Percentiles rank a stretch among this genome's conserved stretches.
phyloP scores from a whole-genome alignment of 2,329 filamentous ascomycete species.

The Orbilia ellipsospora region DNA sequence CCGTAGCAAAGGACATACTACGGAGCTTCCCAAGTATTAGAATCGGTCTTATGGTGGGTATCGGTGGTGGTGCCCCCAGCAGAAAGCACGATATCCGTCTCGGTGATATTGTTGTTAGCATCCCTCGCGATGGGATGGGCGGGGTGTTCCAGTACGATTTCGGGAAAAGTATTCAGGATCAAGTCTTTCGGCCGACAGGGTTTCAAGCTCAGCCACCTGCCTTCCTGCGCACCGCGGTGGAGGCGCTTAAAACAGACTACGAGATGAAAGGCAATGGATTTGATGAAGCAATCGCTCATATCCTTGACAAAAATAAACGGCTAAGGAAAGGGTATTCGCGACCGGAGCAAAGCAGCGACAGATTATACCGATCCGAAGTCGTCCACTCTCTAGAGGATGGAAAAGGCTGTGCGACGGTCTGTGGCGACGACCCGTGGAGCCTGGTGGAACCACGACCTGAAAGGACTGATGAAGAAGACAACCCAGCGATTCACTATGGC shows the following conservation, averaged over 20 bases:
- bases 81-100: slow-evolving; percentile 62
- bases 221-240: not conserved
- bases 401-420: not conserved
- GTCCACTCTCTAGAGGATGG: not conserved
- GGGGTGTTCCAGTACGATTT: slow-evolving; percentile 61
- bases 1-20: slow-evolving; percentile 60
- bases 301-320: not conserved
- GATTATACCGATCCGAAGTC: slow-evolving; percentile 58
- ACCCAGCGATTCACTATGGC: not conserved
- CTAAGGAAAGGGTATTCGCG: slow-evolving; percentile 56
- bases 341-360: slow-evolving; percentile 59
- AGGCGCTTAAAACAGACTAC: not conserved
- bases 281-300: not conserved
- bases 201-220: slow-evolving; percentile 7
- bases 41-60: slow-evolving; percentile 57
- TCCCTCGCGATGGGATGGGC: slow-evolving; percentile 42
- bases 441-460: slow-evolving; percentile 55
- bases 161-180: slow-evolving; percentile 24
- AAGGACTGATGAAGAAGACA: slow-evolving; percentile 3
- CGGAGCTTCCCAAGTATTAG: slow-evolving; percentile 56
- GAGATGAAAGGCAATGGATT: not conserved
- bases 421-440: slow-evolving; percentile 21
- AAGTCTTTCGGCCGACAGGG: slow-evolving; percentile 55
- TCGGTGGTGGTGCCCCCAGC: slow-evolving; percentile 57
- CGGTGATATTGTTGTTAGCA: slow-evolving; percentile 61